Evolutionary conservation across 306 rosid genomes (phyloP), one percentile per base, ranked within the genome.

Genomic region (Cotoneaster glaucophyllus): DNA sequence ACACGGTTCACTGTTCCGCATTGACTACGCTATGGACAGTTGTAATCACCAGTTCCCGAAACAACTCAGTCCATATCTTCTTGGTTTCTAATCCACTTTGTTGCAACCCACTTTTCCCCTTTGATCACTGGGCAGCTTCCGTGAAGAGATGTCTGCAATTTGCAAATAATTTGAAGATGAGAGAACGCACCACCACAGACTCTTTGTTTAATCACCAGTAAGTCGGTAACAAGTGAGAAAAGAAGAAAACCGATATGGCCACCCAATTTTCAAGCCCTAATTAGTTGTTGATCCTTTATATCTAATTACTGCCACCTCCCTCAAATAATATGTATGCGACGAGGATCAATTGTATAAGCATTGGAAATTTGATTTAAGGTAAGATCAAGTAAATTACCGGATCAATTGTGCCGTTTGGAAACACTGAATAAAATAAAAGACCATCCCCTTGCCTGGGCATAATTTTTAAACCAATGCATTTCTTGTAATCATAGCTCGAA

Each of bases 71-170:
- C 26, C 26, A 39, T 22, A 64, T 52, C 85, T 76, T 59, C 81
- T 78, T 31, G 62, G 78, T 87, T 84, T 78, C 86, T 80, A 57
- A 87, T 84, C 92, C 92, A 90, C 74, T 87, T 90, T 52, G 92
- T 87, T 52, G 90, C 92, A 3, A 90, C 90, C 95, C 96, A 87
- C 83, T 87, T 90, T 84, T 87, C 87, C 50, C 91, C 96, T 72
- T 82, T 71, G 71, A 83, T 84, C 72, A 90, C 92, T 6, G 92
- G 88, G 78, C 96, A 90, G 79, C 96, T 90, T 78, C 90, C 89
- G 80, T 87, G 90, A 50, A 87, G 92, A 77, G 89, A 90, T 43
- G 77, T 76, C 92, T 86, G 89, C 86, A 84, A 8, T 66, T 17
- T 72, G 74, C 80, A 63, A 8, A 70, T 28, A 56, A 48, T 66